Percentiles rank a stretch among this genome's conserved stretches.
Conservation (phyloP, 805 yeast genomes). For the Myxozyma vanderwaltii region DNA sequence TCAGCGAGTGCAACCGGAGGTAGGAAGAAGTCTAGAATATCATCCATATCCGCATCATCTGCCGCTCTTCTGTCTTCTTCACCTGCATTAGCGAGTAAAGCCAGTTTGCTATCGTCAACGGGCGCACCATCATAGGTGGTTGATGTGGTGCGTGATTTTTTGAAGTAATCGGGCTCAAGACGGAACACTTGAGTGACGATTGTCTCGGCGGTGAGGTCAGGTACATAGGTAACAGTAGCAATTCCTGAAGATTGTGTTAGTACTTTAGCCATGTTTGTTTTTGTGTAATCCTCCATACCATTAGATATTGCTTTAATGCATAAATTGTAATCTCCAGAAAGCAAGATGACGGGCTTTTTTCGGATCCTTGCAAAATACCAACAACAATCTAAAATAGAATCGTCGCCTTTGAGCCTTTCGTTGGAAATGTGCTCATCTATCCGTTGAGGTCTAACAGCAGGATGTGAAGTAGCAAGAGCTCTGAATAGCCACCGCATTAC, state of each 20-base stretch:
- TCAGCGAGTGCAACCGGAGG: not conserved
- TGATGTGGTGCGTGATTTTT: not conserved
- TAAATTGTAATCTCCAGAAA: conserved; percentile 83
- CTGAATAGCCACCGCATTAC: conserved; percentile 79
- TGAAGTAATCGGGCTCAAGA: not conserved
- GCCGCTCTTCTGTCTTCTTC: not conserved
- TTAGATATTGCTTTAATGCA: conserved; percentile 63
- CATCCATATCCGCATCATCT: not conserved
- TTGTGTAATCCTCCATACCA: conserved; percentile 50
- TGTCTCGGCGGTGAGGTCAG: conserved; percentile 16
- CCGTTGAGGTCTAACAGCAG: conserved; percentile 66
- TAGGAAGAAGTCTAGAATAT: not conserved
- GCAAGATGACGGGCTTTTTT: conserved; percentile 52
- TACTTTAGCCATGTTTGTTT: not conserved
- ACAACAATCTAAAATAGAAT: conserved; percentile 84
- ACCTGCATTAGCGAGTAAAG: no score
- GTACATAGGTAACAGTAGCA: conserved; percentile 21
- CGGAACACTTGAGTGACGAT: conserved; percentile 7
- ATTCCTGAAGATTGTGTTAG: conserved; percentile 6
- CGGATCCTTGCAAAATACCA: conserved; percentile 54
- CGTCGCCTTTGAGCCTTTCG: conserved; percentile 59
- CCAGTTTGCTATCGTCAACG: no score
- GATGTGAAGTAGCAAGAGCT: conserved; percentile 54
- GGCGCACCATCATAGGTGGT: no score
- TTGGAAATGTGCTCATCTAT: conserved; percentile 52